Evolutionary conservation across 768 basidiomycete species (phyloP), one percentile per base, ranked within the genome.

Genomic region (Leucosporidium scottii): DNA sequence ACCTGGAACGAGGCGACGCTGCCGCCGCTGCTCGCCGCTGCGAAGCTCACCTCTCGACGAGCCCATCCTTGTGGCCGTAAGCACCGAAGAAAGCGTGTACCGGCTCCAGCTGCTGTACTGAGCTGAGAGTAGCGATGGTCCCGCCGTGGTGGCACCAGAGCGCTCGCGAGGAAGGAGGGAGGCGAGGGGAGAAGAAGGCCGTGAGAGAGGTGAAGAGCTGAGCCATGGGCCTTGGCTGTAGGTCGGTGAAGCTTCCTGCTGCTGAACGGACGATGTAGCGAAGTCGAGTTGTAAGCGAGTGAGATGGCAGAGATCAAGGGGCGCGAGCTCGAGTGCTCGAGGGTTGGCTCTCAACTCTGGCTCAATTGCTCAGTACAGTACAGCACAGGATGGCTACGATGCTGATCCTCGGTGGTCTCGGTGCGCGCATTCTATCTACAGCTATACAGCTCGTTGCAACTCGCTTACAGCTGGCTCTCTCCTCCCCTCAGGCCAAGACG

Each of bases 351-450:
- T 17, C 13, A 44, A 6, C 39, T 44, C 39, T 44, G 8, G 39
- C 39, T 44, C 39, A 12, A 17, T 44, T 44, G 7, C 39, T 44
- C 39, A 44, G 39, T 44, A 44, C 39, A 44, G 39, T 44, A 44
- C 34, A 34, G 10, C 10, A 34, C 39, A 44, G 39, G 3, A 70
- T 67, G 65, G 56, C 55, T 6, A 71, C 66, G 0, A 50, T 71
- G 1, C 61, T 71, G 13, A 65, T 71, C 20, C 66, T 71, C n/a
- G 70, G 70, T 1, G 70, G 70, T 1, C 64, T 71, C 2, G 64
- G 70, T 62, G 34, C 25, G 68, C 47, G 18, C 10, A 25, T 3
- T 12, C 25, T 44, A 27, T 20, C 18, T 12, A 12, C 0, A 21
- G 56, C 23, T 3, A 2, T 17, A 23, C 18, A 36, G 56, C 28